A percentile compares a stretch with the other conserved stretches of the same genome.
These are phyloP conservation scores for Backusella macrospora DNA, from an alignment of 192 early-diverging fungal genomes.

Conservation along the genomic window DNA sequence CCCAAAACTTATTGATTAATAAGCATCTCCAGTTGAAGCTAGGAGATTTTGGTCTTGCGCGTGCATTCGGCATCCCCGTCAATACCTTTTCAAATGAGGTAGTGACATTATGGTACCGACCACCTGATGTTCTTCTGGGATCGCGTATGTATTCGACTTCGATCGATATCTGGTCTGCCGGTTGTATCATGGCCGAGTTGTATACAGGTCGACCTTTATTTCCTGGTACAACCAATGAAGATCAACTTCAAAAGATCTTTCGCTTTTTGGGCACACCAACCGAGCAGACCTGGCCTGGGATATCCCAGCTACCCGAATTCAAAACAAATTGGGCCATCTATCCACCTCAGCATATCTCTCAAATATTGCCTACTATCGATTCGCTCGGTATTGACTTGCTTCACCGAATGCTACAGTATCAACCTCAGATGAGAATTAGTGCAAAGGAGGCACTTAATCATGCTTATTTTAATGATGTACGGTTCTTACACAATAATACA, in stretches of 20 bases:
- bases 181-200: conserved; percentile 98
- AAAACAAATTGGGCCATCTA: conserved; percentile 70
- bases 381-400: conserved; percentile 70
- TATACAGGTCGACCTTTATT: conserved; percentile 78
- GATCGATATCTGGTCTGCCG: conserved; percentile 98
- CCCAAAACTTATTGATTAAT: conserved; percentile 85
- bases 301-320: conserved; percentile 72
- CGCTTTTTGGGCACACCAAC: conserved; percentile 78
- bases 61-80: conserved; percentile 84
- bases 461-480: conserved; percentile 60
- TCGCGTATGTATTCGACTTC: conserved; percentile 92
- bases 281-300: conserved; percentile 76
- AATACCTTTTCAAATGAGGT: conserved; percentile 98
- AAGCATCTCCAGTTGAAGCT: conserved; percentile 77
- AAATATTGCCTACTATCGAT: conserved; percentile 76
- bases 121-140: conserved; percentile 93
- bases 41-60: conserved; percentile 86
- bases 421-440: conserved; percentile 65
- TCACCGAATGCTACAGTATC: conserved; percentile 73
- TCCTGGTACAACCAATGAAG: conserved; percentile 80
- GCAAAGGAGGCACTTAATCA: conserved; percentile 68
- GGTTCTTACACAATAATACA: conserved; percentile 7
- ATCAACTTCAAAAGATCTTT: conserved; percentile 82
- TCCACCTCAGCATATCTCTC: conserved; percentile 62
- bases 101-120: conserved; percentile 98